phyloP scores from a whole-genome alignment of 1,139 yeast species.

The Petasospora fabianii region DNA sequence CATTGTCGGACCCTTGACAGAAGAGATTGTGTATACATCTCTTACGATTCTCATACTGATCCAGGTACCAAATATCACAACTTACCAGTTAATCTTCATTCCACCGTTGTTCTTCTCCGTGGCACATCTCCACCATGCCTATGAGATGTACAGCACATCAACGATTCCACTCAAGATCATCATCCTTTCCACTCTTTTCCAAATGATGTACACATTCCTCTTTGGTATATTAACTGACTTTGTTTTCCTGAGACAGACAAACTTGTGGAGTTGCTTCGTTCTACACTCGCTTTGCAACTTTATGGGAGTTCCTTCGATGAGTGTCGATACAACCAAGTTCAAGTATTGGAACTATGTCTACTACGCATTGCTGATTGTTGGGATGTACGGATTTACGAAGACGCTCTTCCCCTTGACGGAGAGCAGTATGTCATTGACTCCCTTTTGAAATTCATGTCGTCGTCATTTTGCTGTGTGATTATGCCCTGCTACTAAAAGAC shows the following conservation, averaged over 20 bases:
- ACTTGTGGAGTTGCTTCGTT: constrained; percentile 58
- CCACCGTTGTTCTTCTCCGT: constrained; percentile 79
- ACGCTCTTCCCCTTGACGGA: constrained; percentile 24
- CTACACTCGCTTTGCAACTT: constrained; percentile 75
- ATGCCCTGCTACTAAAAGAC: too few relatives aligned
- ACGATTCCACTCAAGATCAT: constrained; percentile 34
- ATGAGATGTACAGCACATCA: constrained; percentile 41
- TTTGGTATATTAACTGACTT: constrained; percentile 77
- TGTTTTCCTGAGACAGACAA: constrained; percentile 49
- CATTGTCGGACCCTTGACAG: constrained; percentile 81
- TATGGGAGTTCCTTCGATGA: constrained; percentile 67
- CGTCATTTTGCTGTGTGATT: too few relatives aligned
- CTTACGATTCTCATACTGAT: constrained; percentile 45
- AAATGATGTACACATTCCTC: constrained; percentile 66
- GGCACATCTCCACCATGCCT: constrained; percentile 90
- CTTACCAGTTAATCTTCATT: constrained; percentile 32
- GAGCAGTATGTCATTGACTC: too few relatives aligned
- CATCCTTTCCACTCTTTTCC: constrained; percentile 46
- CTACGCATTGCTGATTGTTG: constrained; percentile 41
- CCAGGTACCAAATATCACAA: constrained; percentile 29
- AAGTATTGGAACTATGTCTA: constrained; percentile 34
- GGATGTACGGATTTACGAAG: constrained; percentile 38
- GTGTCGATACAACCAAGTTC: constrained; percentile 22
- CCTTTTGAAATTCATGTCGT: too few relatives aligned
- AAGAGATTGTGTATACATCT: constrained; percentile 78